phyloP scores from a whole-genome alignment of 768 basidiomycete genomes.

The Auricularia sp. region DNA sequence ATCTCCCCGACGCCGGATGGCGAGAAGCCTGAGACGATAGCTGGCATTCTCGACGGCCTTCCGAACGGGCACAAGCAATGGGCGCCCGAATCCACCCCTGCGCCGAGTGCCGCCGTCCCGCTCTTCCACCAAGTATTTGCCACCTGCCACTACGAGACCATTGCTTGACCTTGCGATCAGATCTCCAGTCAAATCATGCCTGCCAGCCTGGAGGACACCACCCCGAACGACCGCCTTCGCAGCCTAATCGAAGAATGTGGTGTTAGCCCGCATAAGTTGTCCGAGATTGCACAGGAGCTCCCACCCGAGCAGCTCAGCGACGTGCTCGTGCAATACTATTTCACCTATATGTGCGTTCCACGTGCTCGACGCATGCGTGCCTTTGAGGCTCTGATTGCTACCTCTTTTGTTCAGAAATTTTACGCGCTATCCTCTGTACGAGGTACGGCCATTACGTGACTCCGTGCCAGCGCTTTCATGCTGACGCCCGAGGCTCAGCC shows the following conservation, averaged over 20 bases:
- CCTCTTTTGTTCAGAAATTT: conserved; percentile 52
- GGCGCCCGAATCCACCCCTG: background rate
- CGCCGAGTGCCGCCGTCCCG: background rate
- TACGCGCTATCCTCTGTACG: conserved; percentile 87
- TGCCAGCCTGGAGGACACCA: conserved; percentile 12
- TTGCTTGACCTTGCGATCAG: background rate
- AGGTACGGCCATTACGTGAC: conserved; percentile 18
- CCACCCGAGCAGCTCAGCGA: conserved; percentile 69
- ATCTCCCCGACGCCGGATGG: conserved; percentile 46
- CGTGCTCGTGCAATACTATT: conserved; percentile 75
- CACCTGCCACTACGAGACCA: background rate
- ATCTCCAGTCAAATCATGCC: conserved; percentile 7
- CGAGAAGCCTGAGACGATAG: conserved; percentile 25
- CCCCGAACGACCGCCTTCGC: conserved; percentile 67
- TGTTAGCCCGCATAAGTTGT: conserved; percentile 80
- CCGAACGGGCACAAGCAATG: conserved; percentile 1
- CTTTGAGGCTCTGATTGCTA: background rate
- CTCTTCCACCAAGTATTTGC: background rate
- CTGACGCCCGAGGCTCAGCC: conserved; percentile 14
- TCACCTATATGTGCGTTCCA: conserved; percentile 50
- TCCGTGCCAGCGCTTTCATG: background rate
- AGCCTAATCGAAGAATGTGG: conserved; percentile 87
- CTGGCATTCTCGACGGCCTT: conserved; percentile 1
- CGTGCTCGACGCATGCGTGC: background rate
- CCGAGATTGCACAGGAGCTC: conserved; percentile 80